Percentiles rank a stretch among this genome's conserved stretches.
phyloP scores from a whole-genome alignment of 768 basidiomycete species.

The Agaricus blazei region DNA sequence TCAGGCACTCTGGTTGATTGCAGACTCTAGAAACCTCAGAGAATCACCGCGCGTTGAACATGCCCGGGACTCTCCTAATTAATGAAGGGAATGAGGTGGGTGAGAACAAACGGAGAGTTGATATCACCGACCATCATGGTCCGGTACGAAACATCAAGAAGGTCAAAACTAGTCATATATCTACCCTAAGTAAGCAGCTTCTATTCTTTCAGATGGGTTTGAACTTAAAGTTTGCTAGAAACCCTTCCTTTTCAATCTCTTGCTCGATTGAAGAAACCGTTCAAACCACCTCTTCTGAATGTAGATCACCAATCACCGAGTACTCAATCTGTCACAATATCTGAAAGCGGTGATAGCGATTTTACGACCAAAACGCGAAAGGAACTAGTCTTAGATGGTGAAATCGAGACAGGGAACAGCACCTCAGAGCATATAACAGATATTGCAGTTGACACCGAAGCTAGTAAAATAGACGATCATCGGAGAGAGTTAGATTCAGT shows the following conservation, averaged over 20 bases:
- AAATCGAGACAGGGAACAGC: neutral
- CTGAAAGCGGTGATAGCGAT: neutral
- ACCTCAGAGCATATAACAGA: neutral
- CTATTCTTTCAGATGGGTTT: neutral
- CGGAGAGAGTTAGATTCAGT: neutral
- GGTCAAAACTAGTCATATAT: slow-evolving; percentile 24
- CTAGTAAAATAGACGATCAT: neutral
- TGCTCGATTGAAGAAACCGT: slow-evolving; percentile 41
- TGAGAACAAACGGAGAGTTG: slow-evolving; percentile 7
- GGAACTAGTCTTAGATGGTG: neutral
- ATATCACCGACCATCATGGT: slow-evolving; percentile 4
- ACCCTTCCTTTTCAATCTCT: slow-evolving; percentile 44
- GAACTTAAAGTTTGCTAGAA: slow-evolving; percentile 18
- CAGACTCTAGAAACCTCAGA: neutral
- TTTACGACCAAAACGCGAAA: neutral
- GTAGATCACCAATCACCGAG: neutral
- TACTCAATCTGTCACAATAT: neutral
- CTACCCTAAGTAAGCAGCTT: slow-evolving; percentile 25
- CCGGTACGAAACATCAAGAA: slow-evolving; percentile 22
- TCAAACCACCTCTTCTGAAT: slow-evolving; percentile 32
- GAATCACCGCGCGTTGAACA: neutral
- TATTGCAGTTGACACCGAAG: neutral
- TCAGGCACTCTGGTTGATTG: neutral
- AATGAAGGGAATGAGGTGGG: neutral
- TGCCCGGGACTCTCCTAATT: too few species aligned